Base-by-base conservation (phyloP, 78 protist species). In the Dictyostelium capitatum region DNA sequence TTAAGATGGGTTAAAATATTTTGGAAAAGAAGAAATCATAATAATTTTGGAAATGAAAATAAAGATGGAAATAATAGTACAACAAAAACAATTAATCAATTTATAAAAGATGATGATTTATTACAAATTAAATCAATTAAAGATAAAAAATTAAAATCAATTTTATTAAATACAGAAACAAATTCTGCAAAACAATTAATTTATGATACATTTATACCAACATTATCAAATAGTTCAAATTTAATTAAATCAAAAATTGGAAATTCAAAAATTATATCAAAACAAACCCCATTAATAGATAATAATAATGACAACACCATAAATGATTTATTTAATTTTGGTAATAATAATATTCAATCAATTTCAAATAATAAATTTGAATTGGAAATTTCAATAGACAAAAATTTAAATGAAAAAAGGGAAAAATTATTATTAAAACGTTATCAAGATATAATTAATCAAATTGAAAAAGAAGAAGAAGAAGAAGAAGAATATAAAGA, bases 1-100 rank as follows among this genome's bases (percentile, higher is more conserved):
- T 28, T 85, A 10, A 65, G 83, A 43, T 85, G 92, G 92, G 82
- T 75, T 6, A 85, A 85, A 30, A 56, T 85, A 59, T 85, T 41
- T 59, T 85, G 92, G 92, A 62, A 43, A 25, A 53, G 92, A 19
- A 79, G 74, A 30, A 69, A 69, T n/a, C 75, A 46, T 73, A 20
- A 51, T 43, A 47, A 73, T 4, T 37, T 37, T n/a, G n/a, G 17
- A 19, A 47, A 73, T 46, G 79, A 32, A 9, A 47, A 51, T 56
- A 9, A 23, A 25, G 25, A 32, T 10, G 20, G 32, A 64, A 25
- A 51, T 53, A 19, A 37, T n/a, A 1, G 12, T 11, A n/a, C n/a
- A n/a, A n/a, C 47, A 43, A 46, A 74, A 37, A 25, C 75, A 32
- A 12, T 67, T 67, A 48, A 67, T 67, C 50, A 67, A 25, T 11